Base-by-base conservation (phyloP, 768 basidiomycete species). In the Tephrocybe sp. region DNA sequence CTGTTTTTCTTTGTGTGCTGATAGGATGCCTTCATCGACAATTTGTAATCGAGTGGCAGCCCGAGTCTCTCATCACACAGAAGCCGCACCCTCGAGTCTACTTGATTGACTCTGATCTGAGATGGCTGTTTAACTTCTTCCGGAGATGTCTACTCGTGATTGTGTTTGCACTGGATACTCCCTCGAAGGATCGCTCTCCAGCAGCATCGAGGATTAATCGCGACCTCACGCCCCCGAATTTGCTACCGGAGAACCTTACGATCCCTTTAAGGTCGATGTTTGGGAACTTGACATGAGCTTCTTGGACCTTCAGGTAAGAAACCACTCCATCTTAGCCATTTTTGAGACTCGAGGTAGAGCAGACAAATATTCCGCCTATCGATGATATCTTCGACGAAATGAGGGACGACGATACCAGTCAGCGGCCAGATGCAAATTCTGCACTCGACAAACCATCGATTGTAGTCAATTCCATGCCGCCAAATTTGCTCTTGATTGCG, bases 1-100 rank as follows among this genome's bases (percentile, higher is more conserved):
- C n/a, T n/a, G n/a, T 56, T 19, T 12, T 31, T 35, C 10, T 35
- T 19, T n/a, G n/a, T n/a, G n/a, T n/a, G n/a, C n/a, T n/a, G n/a
- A n/a, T n/a, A 68, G 66, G 65, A 68, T 42, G 62, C 65, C 11
- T 65, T 64, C 48, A 51, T 34, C n/a, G 64, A 65, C 49, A 68
- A 70, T 68, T 67, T 45, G 48, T 68, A 3, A 39, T 68, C 4
- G 59, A 70, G 46, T 68, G 62, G 59, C 60, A 65, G 11, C 67
- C 68, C 2, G 64, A 68, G 44, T 67, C 67, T 1, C 39, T 67
- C n/a, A 4, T 7, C 4, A 33, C 48, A n/a, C 40, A 17, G 39
- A 49, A 40, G 30, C 36, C 49, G 14, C 49, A 35, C 8, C 40
- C 41, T 12, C 32, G 40, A 16, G 49, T 44, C 33, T 50, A 50